Conservation (phyloP, 345 rosid genomes). For the Aquilaria sinensis region DNA sequence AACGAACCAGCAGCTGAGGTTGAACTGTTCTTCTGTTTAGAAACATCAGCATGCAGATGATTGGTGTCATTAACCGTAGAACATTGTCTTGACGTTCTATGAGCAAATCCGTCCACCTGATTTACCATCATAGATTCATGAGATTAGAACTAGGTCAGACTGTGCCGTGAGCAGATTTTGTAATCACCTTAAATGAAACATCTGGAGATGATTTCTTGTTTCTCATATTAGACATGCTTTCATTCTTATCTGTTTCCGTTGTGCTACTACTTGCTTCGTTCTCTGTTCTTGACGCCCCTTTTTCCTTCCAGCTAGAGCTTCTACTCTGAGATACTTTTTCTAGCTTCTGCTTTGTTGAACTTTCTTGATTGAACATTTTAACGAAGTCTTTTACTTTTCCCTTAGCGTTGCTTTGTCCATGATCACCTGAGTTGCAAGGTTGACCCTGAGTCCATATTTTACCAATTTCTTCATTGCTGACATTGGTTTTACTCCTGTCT, state of each 20-base stretch:
- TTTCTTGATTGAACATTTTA: constrained; percentile 62
- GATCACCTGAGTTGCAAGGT: constrained; percentile 22
- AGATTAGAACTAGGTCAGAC: neutral
- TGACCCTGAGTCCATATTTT: constrained; percentile 27
- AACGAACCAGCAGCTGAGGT: constrained; percentile 39
- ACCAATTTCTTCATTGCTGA: constrained; percentile 20
- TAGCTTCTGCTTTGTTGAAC: constrained; percentile 25
- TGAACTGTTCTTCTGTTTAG: constrained; percentile 33
- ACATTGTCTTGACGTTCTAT: constrained; percentile 19
- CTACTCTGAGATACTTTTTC: constrained; percentile 26
- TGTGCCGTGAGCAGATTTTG: neutral
- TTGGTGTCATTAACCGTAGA: constrained; percentile 16
- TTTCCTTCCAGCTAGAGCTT: constrained; percentile 38
- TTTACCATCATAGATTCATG: neutral
- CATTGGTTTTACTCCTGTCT: constrained; percentile 19
- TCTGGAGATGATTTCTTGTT: constrained; percentile 17
- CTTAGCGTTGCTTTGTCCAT: constrained; percentile 29
- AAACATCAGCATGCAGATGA: constrained; percentile 17
- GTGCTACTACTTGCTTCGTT: constrained; percentile 20
- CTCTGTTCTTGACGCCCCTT: constrained; percentile 14
- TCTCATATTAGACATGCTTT: constrained; percentile 12
- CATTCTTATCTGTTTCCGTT: constrained; percentile 19
- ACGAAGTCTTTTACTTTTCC: constrained; percentile 83
- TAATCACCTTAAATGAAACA: constrained; percentile 25
- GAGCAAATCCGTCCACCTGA: constrained; percentile 28